These are phyloP conservation scores for Cantharellus anzutake DNA, from an alignment of 768 basidiomycete species.

Conservation along the genomic window DNA sequence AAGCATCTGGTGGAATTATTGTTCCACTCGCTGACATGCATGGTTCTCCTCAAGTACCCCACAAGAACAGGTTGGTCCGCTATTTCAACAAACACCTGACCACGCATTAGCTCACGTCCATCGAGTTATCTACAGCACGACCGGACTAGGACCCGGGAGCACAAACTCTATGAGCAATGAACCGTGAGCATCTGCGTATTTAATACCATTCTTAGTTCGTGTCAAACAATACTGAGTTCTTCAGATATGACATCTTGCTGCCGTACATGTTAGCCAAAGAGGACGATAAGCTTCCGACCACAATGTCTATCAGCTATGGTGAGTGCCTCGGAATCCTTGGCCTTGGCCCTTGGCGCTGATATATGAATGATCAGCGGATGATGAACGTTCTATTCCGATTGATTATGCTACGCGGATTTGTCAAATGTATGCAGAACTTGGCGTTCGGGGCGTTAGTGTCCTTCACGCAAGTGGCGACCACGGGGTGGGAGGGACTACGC, in stretches of 20 bases:
- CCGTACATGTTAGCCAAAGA: conserved; percentile 30
- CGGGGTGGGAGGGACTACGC: conserved; percentile 32
- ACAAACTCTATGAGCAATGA: neutral
- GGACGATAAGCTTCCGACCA: conserved; percentile 26
- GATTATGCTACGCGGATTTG: conserved; percentile 22
- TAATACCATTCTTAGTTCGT: neutral
- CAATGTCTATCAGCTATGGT: conserved; percentile 55
- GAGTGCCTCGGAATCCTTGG: neutral
- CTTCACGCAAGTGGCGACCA: conserved; percentile 47
- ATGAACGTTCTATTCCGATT: conserved; percentile 35
- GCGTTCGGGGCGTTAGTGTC: conserved; percentile 44
- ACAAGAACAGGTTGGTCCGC: conserved; percentile 35
- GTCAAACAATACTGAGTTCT: neutral
- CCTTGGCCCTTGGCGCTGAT: neutral
- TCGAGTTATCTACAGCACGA: conserved; percentile 9
- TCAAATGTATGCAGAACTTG: conserved; percentile 40
- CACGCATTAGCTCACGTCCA: conserved; percentile 26
- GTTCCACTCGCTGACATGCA: neutral
- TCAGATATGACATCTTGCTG: conserved; percentile 14
- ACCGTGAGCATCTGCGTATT: neutral
- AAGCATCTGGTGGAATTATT: neutral
- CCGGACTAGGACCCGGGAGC: conserved; percentile 18
- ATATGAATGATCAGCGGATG: conserved; percentile 19
- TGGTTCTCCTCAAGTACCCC: neutral
- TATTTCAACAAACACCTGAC: conserved; percentile 27